Conservation (phyloP, 805 yeast genomes). For the Zygoascus tannicola region DNA sequence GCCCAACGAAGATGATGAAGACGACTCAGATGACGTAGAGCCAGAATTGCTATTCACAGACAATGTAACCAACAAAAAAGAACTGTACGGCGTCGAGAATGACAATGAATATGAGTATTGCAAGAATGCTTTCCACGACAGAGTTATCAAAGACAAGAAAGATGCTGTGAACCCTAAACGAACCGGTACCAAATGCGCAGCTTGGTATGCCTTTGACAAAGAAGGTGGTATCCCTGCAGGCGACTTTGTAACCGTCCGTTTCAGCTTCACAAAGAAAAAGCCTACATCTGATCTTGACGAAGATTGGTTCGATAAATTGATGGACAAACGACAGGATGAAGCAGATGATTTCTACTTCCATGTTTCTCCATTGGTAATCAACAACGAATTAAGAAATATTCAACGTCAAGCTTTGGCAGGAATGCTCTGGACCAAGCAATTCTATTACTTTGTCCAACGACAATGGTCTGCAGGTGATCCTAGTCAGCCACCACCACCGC, state of each 20-base stretch:
- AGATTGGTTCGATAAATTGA: slow-evolving; percentile 57
- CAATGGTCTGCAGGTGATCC: slow-evolving; percentile 89
- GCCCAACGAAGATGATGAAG: background rate
- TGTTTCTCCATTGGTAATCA: slow-evolving; percentile 73
- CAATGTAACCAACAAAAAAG: slow-evolving; percentile 70
- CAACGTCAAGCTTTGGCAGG: slow-evolving; percentile 96
- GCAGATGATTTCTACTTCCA: slow-evolving; percentile 92
- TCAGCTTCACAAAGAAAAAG: slow-evolving; percentile 46
- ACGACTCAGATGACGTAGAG: slow-evolving; percentile 46
- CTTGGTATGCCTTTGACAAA: slow-evolving; percentile 71
- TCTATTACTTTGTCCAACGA: slow-evolving; percentile 73
- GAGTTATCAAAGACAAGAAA: slow-evolving; percentile 50
- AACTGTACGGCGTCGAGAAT: slow-evolving; percentile 50
- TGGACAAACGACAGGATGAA: slow-evolving; percentile 68
- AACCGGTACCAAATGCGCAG: slow-evolving; percentile 76
- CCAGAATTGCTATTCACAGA: slow-evolving; percentile 78
- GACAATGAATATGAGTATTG: slow-evolving; percentile 40
- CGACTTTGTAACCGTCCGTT: slow-evolving; percentile 77
- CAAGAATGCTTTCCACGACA: slow-evolving; percentile 90
- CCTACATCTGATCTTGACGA: slow-evolving; percentile 44
- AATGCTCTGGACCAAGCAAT: slow-evolving; percentile 86
- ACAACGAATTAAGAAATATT: slow-evolving; percentile 67
- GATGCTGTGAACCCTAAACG: slow-evolving; percentile 60
- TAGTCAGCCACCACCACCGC: slow-evolving; percentile 52
- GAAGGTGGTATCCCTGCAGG: slow-evolving; percentile 77